These are phyloP conservation scores for Wickerhamiella sergipiensis DNA, from an alignment of 805 yeast genomes.

Conservation along the genomic window DNA sequence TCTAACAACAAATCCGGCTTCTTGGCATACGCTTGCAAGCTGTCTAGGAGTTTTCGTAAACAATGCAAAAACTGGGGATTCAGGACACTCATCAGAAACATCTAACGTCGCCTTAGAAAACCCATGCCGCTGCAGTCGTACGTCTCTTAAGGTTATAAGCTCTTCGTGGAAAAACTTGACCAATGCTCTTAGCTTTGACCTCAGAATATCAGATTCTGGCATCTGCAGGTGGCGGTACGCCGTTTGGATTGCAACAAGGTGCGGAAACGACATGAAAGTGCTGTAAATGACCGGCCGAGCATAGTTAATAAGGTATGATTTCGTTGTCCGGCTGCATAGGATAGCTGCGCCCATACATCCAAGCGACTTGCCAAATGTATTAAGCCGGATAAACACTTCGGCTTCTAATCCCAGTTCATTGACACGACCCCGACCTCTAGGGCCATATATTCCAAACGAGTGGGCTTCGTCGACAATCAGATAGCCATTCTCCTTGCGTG, in stretches of 20 bases:
- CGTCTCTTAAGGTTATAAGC: not conserved
- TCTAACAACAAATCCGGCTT: not conserved
- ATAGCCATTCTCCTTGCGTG: not conserved
- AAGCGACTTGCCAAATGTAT: not conserved
- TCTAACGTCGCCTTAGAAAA: not conserved
- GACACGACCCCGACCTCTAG: not conserved
- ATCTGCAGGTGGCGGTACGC: not conserved
- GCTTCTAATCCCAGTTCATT: not conserved
- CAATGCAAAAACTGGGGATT: not conserved
- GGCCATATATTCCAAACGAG: not conserved
- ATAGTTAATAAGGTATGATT: not conserved
- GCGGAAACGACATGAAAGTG: not conserved
- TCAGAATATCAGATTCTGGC: not conserved
- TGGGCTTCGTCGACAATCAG: not conserved
- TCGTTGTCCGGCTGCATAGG: not conserved
- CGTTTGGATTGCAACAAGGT: not conserved
- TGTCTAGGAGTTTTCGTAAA: not conserved
- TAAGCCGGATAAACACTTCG: not conserved
- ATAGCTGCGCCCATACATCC: not conserved
- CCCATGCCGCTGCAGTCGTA: not conserved
- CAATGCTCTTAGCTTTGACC: not conserved
- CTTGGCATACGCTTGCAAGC: not conserved
- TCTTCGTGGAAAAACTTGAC: not conserved
- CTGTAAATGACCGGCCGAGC: not conserved
- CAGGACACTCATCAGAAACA: not conserved